Evolutionary conservation across 495 filamentous ascomycete species (phyloP).

Genomic region (Aspergillus funiculosus): DNA sequence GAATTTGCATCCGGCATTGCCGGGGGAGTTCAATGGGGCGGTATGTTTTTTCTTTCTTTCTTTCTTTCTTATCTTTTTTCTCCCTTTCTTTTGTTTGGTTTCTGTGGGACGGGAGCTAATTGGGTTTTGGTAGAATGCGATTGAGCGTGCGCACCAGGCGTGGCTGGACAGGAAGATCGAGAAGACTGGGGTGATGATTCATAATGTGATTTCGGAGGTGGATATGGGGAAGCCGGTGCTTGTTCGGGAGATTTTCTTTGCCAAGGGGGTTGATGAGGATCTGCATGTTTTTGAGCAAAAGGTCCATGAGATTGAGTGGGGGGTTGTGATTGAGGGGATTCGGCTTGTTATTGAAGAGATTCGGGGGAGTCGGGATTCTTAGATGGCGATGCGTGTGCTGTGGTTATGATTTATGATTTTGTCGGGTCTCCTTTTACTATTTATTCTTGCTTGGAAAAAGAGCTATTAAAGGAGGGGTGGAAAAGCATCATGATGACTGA

Average conservation of each 20-base stretch:
- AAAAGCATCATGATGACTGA: slow-evolving; percentile 5
- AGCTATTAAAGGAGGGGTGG: background rate
- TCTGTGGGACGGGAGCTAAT: background rate
- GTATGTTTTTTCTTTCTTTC: slow-evolving; percentile 26
- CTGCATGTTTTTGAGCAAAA: slow-evolving; percentile 60
- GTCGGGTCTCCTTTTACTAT: too few relatives aligned
- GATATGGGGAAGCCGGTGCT: slow-evolving; percentile 75
- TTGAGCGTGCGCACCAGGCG: slow-evolving; percentile 70
- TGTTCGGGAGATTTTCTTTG: slow-evolving; percentile 63
- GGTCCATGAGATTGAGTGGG: slow-evolving; percentile 67
- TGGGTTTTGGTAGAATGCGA: slow-evolving; percentile 46
- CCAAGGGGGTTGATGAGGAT: slow-evolving; percentile 54
- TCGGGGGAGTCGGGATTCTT: slow-evolving; percentile 25
- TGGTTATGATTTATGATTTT: background rate
- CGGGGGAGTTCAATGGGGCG: slow-evolving; percentile 70
- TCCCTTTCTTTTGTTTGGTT: background rate
- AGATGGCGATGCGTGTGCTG: background rate
- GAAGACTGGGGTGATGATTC: slow-evolving; percentile 89
- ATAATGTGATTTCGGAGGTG: slow-evolving; percentile 79
- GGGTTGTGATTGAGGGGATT: slow-evolving; percentile 62
- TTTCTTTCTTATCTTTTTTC: background rate
- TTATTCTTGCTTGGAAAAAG: too few relatives aligned
- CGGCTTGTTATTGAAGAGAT: slow-evolving; percentile 49
- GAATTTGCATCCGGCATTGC: slow-evolving; percentile 81
- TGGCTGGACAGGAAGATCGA: slow-evolving; percentile 66